These are phyloP conservation scores for Fusarium hostae DNA, from an alignment of 2,329 filamentous ascomycete genomes.

Conservation along the genomic window DNA sequence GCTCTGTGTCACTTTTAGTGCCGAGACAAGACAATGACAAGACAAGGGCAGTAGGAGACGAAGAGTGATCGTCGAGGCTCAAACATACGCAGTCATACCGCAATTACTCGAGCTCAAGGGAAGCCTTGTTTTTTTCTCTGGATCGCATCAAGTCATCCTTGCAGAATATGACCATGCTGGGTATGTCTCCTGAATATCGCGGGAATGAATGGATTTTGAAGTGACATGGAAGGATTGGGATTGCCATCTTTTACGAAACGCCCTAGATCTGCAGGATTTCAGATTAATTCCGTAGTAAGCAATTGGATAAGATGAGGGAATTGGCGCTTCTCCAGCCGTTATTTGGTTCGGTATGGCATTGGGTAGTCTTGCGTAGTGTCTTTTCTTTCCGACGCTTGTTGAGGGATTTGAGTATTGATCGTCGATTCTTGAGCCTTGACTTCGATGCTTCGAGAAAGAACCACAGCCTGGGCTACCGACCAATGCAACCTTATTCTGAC, in stretches of 20 bases:
- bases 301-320: neutral
- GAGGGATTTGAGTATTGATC: neutral
- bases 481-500: neutral
- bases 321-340: neutral
- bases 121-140: neutral
- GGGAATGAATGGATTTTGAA: neutral
- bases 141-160: conserved; percentile 2
- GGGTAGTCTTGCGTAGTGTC: neutral
- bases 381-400: neutral
- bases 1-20: neutral
- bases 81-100: neutral
- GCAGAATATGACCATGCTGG: neutral
- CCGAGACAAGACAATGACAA: conserved; percentile 15
- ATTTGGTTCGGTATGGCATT: neutral
- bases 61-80: conserved; percentile 1
- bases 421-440: neutral
- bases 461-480: neutral
- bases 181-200: conserved; percentile 25
- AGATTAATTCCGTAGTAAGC: neutral
- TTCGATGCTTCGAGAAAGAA: neutral
- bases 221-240: conserved; percentile 5
- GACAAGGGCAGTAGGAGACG: conserved; percentile 15
- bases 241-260: neutral
- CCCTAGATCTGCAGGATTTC: conserved; percentile 8
- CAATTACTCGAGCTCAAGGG: neutral